These are phyloP conservation scores for Handroanthus guayacan DNA, from an alignment of 257 asterid species.

Conservation along the genomic window DNA sequence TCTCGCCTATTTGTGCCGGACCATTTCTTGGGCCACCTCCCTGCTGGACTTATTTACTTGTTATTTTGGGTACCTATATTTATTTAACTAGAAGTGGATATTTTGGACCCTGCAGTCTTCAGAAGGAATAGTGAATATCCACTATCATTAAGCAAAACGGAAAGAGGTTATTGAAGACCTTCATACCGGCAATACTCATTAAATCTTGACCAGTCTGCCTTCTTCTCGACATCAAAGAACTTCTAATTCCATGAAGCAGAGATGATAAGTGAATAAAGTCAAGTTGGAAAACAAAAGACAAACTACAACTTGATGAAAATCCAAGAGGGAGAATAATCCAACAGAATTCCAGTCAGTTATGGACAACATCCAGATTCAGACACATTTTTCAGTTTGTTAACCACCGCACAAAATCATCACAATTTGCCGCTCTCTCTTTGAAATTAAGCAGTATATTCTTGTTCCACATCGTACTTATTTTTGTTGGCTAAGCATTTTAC, in stretches of 20 bases:
- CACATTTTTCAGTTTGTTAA: neutral
- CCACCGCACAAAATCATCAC: neutral
- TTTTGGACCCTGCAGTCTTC: conserved; percentile 75
- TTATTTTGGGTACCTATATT: too few species aligned
- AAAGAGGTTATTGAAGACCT: conserved; percentile 35
- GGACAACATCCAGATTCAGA: neutral
- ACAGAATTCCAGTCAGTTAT: neutral
- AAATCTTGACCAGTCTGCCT: conserved; percentile 79
- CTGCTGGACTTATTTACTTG: too few species aligned
- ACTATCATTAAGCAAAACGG: neutral
- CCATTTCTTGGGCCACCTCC: too few species aligned
- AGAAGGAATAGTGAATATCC: conserved; percentile 37
- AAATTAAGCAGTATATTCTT: neutral
- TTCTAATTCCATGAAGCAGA: conserved; percentile 47
- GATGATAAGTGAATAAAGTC: conserved; percentile 19
- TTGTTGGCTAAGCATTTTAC: too few species aligned
- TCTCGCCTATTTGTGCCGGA: too few species aligned
- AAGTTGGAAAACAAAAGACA: conserved; percentile 16
- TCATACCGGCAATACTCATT: conserved; percentile 77
- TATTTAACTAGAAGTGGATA: conserved; percentile 68
- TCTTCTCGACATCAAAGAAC: conserved; percentile 72
- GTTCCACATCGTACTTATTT: too few species aligned
- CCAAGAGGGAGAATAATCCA: neutral
- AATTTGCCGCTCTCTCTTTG: neutral
- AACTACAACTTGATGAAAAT: conserved; percentile 19